Percentiles rank a stretch among this genome's conserved stretches.
Evolutionary conservation across 805 yeast genomes (phyloP).

Genomic region (Diddensiella santjacobensis): DNA sequence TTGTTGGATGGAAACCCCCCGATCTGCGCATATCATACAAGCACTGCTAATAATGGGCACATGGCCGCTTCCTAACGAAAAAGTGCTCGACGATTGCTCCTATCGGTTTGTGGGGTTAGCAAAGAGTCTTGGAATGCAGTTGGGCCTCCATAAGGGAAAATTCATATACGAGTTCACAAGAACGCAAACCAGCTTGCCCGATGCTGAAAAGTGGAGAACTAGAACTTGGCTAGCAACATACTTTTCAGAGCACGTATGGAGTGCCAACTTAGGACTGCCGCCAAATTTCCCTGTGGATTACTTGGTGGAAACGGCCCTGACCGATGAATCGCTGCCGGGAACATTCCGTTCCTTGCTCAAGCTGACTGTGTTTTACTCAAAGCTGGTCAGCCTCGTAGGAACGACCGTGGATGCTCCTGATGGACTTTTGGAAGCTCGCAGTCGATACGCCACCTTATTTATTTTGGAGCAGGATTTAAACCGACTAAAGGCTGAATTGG

Average conservation of each 20-base stretch:
- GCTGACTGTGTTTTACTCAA: conserved; percentile 77
- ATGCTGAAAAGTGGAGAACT: conserved; percentile 93
- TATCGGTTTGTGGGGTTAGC: conserved; percentile 87
- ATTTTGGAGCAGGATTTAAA: conserved; percentile 76
- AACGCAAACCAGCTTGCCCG: conserved; percentile 81
- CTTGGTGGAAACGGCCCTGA: conserved; percentile 70
- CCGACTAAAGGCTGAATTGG: conserved; percentile 59
- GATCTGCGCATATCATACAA: conserved; percentile 91
- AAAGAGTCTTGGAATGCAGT: conserved; percentile 73
- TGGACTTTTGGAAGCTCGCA: conserved; percentile 79
- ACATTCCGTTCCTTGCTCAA: conserved; percentile 68
- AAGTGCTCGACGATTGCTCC: conserved; percentile 86
- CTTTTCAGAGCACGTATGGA: conserved; percentile 87
- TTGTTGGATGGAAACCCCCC: conserved; percentile 89
- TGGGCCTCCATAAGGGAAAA: conserved; percentile 88
- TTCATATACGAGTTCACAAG: conserved; percentile 87
- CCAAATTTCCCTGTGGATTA: conserved; percentile 82
- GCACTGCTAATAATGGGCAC: conserved; percentile 77
- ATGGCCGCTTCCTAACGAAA: conserved; percentile 93
- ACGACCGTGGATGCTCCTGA: conserved; percentile 80
- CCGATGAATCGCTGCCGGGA: conserved; percentile 61
- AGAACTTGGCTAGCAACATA: conserved; percentile 88
- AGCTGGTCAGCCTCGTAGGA: conserved; percentile 81
- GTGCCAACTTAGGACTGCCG: conserved; percentile 81
- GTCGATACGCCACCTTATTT: conserved; percentile 76